Evolutionary conservation across 345 rosid species (phyloP), one percentile per base, ranked within the genome.

Genomic region (Leavenworthia alabamica): DNA sequence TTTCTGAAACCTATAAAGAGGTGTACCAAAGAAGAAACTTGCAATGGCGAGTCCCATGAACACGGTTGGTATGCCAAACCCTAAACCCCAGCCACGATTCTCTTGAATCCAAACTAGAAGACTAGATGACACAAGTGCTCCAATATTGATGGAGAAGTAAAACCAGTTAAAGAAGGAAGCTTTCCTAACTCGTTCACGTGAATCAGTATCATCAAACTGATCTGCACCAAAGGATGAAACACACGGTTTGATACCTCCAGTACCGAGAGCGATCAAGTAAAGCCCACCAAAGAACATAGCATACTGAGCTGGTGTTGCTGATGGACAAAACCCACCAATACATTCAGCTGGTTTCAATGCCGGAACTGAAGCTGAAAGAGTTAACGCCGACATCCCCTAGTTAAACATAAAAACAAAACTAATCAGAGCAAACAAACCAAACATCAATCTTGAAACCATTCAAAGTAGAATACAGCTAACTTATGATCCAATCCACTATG

Each of bases 201-300:
- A 50, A 65, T 89, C 91, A 19, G 88, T 84, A 56, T 89, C 92
- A 73, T 89, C 97, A 71, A 89, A 86, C 75, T 89, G 95, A 52
- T 86, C 97, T 0, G 95, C 89, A 66, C 95, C 91, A 53, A 86
- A 89, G 20, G 95, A 84, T 1, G 95, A 86, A 8, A 89, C 92
- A 65, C 91, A 89, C 1, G 95, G 95, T 67, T 89, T 89, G 83
- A 86, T 89, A 7, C 97, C 89, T 40, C 97, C 95, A n/a, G 97
- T 80, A 7, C 89, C 97, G 9, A 89, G 79, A 1, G 97, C 94
- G 56, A 86, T 86, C 60, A 89, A 80, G 79, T 86, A 84, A 42
- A 89, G 89, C 48, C 94, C 96, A 6, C 75, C 22, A 67, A 82
- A 81, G 76, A 89, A 82, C 28, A 82, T 81, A 5, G 62, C 78